A percentile compares a stretch with the other conserved stretches of the same genome.
Evolutionary conservation across 371 early-diverging fungal species (phyloP).

Genomic region (Rhizopus sp.): DNA sequence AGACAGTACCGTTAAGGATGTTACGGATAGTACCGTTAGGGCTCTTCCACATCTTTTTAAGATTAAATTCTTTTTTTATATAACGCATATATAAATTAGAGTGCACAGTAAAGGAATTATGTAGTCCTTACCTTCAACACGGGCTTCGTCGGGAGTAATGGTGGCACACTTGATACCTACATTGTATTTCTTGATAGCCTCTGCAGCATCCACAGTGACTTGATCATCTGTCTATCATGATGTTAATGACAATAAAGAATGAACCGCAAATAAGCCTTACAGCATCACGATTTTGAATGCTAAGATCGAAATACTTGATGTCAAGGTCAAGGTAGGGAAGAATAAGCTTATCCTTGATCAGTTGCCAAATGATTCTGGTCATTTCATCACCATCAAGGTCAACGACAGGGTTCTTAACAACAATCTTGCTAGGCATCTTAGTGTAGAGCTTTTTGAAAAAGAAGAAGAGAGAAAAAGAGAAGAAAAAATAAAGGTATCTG

Average conservation of each 20-base stretch:
- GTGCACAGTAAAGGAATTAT: background rate
- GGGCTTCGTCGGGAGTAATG: conserved; percentile 96
- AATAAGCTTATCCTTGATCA: conserved; percentile 93
- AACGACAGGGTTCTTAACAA: conserved; percentile 84
- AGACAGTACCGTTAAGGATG: conserved; percentile 95
- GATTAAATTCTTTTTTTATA: conserved; percentile 83
- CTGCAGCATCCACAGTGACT: conserved; percentile 95
- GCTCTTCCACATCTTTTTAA: conserved; percentile 96
- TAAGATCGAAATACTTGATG: conserved; percentile 95
- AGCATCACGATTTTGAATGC: conserved; percentile 88
- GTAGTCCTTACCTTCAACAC: conserved; percentile 75
- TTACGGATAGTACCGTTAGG: conserved; percentile 98
- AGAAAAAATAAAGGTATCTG: conserved; percentile 1
- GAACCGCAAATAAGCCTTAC: conserved; percentile 33
- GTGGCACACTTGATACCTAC: conserved; percentile 99
- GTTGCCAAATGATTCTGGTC: conserved; percentile 94
- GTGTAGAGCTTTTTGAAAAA: background rate
- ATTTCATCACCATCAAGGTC: conserved; percentile 97
- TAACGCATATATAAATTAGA: conserved; percentile 1
- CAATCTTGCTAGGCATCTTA: conserved; percentile 50
- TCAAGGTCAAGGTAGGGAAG: conserved; percentile 90
- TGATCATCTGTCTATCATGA: conserved; percentile 84
- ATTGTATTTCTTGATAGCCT: conserved; percentile 95
- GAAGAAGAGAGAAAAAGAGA: conserved; percentile 6
- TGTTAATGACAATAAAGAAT: background rate